Evolutionary conservation across 768 basidiomycete species (phyloP).

Genomic region (Lentinula lateritia): DNA sequence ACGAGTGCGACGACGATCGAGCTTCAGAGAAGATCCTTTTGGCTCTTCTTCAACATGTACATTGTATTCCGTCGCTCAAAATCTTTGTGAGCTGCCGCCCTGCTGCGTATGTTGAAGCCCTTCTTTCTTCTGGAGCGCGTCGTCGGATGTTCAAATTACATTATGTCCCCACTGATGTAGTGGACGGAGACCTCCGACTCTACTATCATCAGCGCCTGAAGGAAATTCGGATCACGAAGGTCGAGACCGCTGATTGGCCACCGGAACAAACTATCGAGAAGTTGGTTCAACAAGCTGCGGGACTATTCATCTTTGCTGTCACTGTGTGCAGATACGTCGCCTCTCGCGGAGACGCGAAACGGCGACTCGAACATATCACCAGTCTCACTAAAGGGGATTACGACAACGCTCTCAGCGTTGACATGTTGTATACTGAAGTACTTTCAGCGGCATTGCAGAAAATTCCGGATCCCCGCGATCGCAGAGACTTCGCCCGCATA

Average conservation of each 20-base stretch:
- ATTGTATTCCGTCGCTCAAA: neutral
- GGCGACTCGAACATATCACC: neutral
- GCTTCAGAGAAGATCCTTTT: neutral
- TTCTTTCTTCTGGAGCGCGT: neutral
- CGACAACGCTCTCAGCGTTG: neutral
- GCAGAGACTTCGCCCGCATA: neutral
- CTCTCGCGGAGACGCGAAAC: neutral
- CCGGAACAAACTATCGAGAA: neutral
- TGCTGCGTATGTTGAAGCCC: neutral
- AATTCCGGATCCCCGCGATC: neutral
- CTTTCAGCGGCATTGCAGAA: neutral
- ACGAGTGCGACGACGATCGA: neutral
- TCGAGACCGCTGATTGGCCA: neutral
- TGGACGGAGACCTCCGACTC: neutral
- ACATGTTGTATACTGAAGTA: slow-evolving; percentile 2
- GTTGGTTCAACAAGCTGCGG: neutral
- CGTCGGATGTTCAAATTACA: slow-evolving; percentile 2
- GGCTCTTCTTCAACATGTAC: neutral
- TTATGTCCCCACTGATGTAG: neutral
- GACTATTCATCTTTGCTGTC: neutral
- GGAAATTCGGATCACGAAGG: neutral
- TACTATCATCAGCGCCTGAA: neutral
- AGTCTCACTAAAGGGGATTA: neutral
- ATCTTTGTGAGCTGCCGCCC: neutral
- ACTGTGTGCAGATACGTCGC: slow-evolving; percentile 1